Evolutionary conservation across 2,329 filamentous ascomycete species (phyloP), one percentile per base, ranked within the genome.

Genomic region (Ophiognomonia clavigignenti-juglandacearum): DNA sequence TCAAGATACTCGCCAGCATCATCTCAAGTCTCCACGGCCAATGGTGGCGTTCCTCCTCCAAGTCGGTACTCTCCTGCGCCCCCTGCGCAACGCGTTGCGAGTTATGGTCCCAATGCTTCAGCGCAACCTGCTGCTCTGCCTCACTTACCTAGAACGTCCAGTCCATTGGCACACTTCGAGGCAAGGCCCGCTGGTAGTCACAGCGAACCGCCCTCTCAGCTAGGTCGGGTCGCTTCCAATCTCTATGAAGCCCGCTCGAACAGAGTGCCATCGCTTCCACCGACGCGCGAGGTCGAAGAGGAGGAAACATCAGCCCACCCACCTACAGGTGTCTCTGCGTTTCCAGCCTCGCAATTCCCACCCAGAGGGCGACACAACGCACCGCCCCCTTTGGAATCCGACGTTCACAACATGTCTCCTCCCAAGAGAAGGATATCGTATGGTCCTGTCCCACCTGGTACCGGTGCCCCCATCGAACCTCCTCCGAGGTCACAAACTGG

Each of bases 131-230:
- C 76, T 13, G 62, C 71, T 31, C 65, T 83, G 34, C 68, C 78
- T 39, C 79, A 84, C 57, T 73, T 80, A 52, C 81, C 82, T 8
- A 70, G 82, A 53, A 85, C 82, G 2, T 85, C 81, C 2, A 85
- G 82, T 53, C 82, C 82, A 1, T 62, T 85, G 49, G 81, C 81
- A 6, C 79, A 85, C 55, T 83, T 82, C 49, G 81, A 84, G 38
- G 50, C 64, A 7, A 60, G 62, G 39, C 54, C 60, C 32, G 53
- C 58, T 56, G 39, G 55, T 13, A 18, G 58, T 51, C 67, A 69
- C 47, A 63, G 62, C 6, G 75, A 78, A n/a, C 53, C 53, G 14
- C 52, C 60, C n/a, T 59, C 68, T 31, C 55, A 65, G n/a, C 70
- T 76, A 48, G 69, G 76, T 36, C 73, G 75, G 41, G 67, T 65